Base-by-base conservation (phyloP, 169 alveolate genomes). In the Ichthyophthirius multifiliis region DNA sequence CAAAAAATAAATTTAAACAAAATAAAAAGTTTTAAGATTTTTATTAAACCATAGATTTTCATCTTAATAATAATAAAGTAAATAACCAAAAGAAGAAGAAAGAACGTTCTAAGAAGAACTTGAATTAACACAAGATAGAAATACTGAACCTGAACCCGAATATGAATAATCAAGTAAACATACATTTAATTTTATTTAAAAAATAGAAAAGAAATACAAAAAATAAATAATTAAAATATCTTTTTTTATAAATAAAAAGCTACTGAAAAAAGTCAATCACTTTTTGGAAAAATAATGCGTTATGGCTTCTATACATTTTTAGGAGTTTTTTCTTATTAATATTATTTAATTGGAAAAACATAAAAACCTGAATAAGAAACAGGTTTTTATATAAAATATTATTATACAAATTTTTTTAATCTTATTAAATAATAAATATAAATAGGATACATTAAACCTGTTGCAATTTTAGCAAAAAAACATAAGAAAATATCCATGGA, bases 341-440 rank as follows among this genome's bases (percentile, higher is more conserved):
- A 55, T 55, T 55, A 55, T 10, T 27, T 55, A 16, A 39, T 39
- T 55, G 23, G 10, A 1, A 55, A 34, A 27, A 27, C 71, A 12
- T 3, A 78, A 7, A 86, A 79, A 34, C 94, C 94, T 18, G 89
- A 86, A 39, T 45, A 83, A n/a, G 90, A 83, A 45, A 67, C 79
- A 39, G 85, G 85, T 77, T 15, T 12, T 12, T 46, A 12, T 12
- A 32, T 15, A 64, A 31, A 16, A 43, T 39, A 7, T 15, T 0
- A 4, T 20, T 41, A 39, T 39, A 23, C 43, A 18, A 43, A 6
- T 47, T 47, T 20, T 47, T n/a, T 20, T 9, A 41, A 41, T 9
- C 46, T 41, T 7, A 9, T 9, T 9, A 41, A 27, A 10, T 55
- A 12, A 55, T 27, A 10, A 16, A 3, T 16, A 18, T n/a, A 64